Evolutionary conservation across 2,329 filamentous ascomycete species (phyloP).

Genomic region (Fusarium subtropicale): DNA sequence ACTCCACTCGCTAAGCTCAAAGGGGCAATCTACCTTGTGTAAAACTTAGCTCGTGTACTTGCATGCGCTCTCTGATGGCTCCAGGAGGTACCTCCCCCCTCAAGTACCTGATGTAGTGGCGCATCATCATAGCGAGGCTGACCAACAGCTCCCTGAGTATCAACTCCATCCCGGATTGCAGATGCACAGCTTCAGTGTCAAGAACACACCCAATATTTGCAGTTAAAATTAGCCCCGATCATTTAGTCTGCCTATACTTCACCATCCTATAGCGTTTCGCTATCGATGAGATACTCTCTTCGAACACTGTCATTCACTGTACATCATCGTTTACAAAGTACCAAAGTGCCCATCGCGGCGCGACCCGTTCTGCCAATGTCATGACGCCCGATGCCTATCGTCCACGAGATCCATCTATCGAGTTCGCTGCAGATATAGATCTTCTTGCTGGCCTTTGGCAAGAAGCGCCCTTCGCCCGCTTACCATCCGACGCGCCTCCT

Average conservation of each 20-base stretch:
- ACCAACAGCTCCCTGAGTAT: conserved; percentile 24
- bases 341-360: conserved; percentile 23
- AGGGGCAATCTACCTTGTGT: conserved; percentile 16
- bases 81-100: not conserved
- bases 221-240: not conserved
- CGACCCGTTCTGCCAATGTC: conserved; percentile 37
- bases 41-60: not conserved
- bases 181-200: not conserved
- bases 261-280: not conserved
- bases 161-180: conserved; percentile 6
- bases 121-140: conserved; percentile 39
- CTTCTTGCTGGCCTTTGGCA: conserved; percentile 71
- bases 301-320: not conserved
- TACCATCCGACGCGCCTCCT: conserved; percentile 70
- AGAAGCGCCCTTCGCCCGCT: conserved; percentile 67
- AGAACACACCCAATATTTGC: not conserved
- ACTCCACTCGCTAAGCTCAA: not conserved
- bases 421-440: conserved; percentile 56
- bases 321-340: not conserved
- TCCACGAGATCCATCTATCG: conserved; percentile 30
- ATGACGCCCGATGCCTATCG: conserved; percentile 43
- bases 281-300: not conserved
- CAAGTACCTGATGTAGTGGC: conserved; percentile 3
- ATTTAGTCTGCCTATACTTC: not conserved
- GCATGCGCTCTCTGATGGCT: not conserved